phyloP scores from a whole-genome alignment of 1,284 basidiomycete species.

The Cryptococcus wingfieldii region DNA sequence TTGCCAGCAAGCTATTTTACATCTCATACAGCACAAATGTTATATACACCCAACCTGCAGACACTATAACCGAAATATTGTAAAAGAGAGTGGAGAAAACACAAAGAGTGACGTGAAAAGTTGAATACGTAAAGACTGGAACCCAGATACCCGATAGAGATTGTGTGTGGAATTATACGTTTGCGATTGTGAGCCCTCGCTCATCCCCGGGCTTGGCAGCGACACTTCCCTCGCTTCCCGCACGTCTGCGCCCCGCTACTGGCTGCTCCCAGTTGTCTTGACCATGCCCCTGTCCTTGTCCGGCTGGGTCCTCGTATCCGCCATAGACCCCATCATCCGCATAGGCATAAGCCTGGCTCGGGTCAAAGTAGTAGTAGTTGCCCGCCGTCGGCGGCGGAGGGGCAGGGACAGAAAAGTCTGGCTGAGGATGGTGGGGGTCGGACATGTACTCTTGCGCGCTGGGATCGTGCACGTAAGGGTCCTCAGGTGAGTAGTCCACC shows the following conservation, averaged over 20 bases:
- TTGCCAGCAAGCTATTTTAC: no score
- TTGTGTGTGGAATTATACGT: constrained; percentile 5
- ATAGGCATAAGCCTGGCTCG: constrained; percentile 35
- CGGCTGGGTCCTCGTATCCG: constrained; percentile 13
- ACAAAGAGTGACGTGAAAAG: neutral
- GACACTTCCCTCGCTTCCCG: constrained; percentile 11
- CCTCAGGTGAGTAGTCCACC: constrained; percentile 9
- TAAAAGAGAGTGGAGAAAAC: neutral
- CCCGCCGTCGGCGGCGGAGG: neutral
- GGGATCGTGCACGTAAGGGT: constrained; percentile 2
- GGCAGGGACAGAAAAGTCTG: constrained; percentile 6
- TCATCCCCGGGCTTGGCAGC: constrained; percentile 2
- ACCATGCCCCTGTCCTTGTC: constrained; percentile 3
- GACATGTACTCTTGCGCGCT: neutral
- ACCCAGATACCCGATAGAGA: neutral
- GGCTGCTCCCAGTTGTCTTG: neutral
- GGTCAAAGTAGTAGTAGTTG: constrained; percentile 42
- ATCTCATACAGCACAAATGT: no score
- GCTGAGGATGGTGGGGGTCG: constrained; percentile 7
- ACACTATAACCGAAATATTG: neutral
- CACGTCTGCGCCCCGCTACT: constrained; percentile 1
- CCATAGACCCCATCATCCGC: constrained; percentile 27
- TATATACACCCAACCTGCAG: no score
- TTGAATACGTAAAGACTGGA: neutral
- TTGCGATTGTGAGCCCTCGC: constrained; percentile 10